Evolutionary conservation across 805 yeast genomes (phyloP).

Genomic region (Kuraishia hungarica): DNA sequence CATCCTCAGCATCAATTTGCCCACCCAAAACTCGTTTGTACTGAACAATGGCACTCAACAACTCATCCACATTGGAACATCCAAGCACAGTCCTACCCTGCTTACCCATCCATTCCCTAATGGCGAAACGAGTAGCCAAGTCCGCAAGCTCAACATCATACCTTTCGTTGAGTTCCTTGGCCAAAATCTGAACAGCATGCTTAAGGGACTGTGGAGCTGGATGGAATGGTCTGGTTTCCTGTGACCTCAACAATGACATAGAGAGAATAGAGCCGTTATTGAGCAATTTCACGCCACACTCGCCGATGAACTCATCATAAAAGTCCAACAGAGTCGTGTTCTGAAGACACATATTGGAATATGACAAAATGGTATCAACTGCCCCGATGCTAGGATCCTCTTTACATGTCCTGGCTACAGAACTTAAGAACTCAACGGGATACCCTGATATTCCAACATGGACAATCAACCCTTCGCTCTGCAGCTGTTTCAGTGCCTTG

Average conservation of each 20-base stretch:
- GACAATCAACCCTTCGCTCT: conserved; percentile 51
- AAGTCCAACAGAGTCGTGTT: conserved; percentile 46
- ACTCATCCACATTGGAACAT: conserved; percentile 54
- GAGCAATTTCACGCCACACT: conserved; percentile 49
- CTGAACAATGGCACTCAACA: conserved; percentile 51
- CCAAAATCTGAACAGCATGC: conserved; percentile 38
- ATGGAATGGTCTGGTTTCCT: conserved; percentile 65
- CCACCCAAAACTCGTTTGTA: conserved; percentile 38
- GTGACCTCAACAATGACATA: conserved; percentile 76
- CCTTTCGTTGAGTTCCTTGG: conserved; percentile 24
- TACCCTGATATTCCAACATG: conserved; percentile 82
- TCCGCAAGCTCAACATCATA: conserved; percentile 66
- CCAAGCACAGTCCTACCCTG: conserved; percentile 71
- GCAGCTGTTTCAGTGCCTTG: conserved; percentile 46
- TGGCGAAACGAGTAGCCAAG: conserved; percentile 70
- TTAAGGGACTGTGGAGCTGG: conserved; percentile 63
- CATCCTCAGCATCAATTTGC: conserved; percentile 33
- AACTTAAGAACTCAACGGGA: conserved; percentile 62
- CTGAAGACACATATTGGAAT: conserved; percentile 77
- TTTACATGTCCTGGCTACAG: conserved; percentile 35
- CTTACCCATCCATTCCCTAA: conserved; percentile 43
- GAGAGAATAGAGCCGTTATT: conserved; percentile 80
- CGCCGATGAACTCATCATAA: conserved; percentile 37
- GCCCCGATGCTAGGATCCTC: conserved; percentile 40
- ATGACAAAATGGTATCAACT: conserved; percentile 70